A percentile compares a stretch with the other conserved stretches of the same genome.
Conservation (phyloP, 345 rosid species). For the Aegle marmelos region DNA sequence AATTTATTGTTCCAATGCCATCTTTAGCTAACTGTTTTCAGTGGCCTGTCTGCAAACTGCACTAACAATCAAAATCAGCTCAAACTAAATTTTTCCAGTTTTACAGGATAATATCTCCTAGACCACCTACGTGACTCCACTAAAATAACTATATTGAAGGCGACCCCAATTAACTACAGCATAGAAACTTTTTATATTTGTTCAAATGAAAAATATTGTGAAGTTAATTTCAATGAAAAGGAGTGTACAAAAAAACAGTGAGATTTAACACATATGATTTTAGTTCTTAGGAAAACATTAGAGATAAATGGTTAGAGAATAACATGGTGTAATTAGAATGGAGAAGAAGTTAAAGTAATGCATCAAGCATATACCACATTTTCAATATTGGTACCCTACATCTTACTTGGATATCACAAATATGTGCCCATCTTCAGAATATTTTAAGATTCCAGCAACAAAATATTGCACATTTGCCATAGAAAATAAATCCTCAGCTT, state of each 20-base stretch:
- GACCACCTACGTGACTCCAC: neutral
- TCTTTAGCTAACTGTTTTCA: neutral
- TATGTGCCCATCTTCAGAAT: neutral
- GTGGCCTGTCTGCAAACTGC: neutral
- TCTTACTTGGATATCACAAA: neutral
- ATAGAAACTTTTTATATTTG: neutral
- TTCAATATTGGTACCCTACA: neutral
- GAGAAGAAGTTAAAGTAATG: neutral
- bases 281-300: neutral
- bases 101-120: neutral
- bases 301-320: neutral
- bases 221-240: neutral
- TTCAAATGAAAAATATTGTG: neutral
- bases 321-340: too few species aligned
- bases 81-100: neutral
- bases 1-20: neutral
- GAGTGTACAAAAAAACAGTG: neutral
- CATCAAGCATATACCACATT: neutral
- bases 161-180: neutral
- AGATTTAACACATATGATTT: neutral
- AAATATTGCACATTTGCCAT: neutral
- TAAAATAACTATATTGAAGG: neutral
- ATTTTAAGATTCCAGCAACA: neutral
- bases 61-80: neutral
- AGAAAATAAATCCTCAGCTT: neutral